Evolutionary conservation across 805 yeast genomes (phyloP), one percentile per base, ranked within the genome.

Genomic region (Cyberlindnera euphorbiae): DNA sequence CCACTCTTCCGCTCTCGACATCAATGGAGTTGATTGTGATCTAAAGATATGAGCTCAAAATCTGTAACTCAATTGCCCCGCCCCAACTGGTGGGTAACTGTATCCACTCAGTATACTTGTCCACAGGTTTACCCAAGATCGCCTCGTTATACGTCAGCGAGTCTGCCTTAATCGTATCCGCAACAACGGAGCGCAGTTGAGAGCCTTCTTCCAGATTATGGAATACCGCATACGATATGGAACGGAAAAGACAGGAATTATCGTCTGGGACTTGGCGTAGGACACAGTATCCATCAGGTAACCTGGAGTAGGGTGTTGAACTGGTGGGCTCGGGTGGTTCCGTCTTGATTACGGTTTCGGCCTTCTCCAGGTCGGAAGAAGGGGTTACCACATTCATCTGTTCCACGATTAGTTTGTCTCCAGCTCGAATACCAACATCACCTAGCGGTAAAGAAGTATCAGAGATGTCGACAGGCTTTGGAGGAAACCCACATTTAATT

Each of bases 21-120:
- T 83, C 93, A 19, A 80, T 53, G 9, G 86, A 76, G 36, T 69
- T 63, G 28, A 83, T 76, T 4, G 71, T 64, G 6, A 79, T 57
- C 5, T 64, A 62, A 27, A 79, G 64, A 42, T 68, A 65, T 23
- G 67, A 63, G 2, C 84, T 67, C 19, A 83, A 53, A 6, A 83
- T 79, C 8, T 77, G 75, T 30, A 82, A 58, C 52, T 83, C 94
- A 32, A 83, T 82, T 3, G 86, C 90, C 6, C 94, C 94, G 21
- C 94, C 94, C 94, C 93, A 83, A 13, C 82, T 69, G 24, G 68
- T 75, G 14, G 68, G 69, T 38, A 68, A 60, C 30, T 53, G 45
- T 16, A 83, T 83, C 90, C 93, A 83, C 6, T 58, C 43, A 23
- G 71, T 58, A 51, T 83, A 83, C 8, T 72, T 70, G 0, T 52